Evolutionary conservation across 1,284 basidiomycete species (phyloP).

Genomic region (Trametes versicolor): DNA sequence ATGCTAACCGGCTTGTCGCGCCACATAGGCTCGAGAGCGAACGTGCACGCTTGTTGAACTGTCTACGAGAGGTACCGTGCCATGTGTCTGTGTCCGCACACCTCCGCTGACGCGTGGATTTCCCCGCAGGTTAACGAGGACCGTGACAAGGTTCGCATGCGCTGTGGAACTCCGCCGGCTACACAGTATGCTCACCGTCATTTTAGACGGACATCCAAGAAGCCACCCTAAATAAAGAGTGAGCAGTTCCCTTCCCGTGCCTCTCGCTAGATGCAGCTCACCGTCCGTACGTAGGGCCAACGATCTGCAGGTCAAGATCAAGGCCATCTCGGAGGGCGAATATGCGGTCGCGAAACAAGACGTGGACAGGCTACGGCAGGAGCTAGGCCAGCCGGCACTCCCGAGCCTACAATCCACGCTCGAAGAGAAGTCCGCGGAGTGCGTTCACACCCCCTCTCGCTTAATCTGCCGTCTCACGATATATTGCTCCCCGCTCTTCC

Average conservation of each 20-base stretch:
- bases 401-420: slow-evolving; percentile 75
- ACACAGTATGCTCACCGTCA: slow-evolving; percentile 14
- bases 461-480: slow-evolving; percentile 13
- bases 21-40: slow-evolving; percentile 74
- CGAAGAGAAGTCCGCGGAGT: slow-evolving; percentile 80
- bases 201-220: slow-evolving; percentile 63
- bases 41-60: slow-evolving; percentile 68
- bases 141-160: slow-evolving; percentile 68
- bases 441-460: slow-evolving; percentile 29
- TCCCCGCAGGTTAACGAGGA: slow-evolving; percentile 74
- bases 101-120: slow-evolving; percentile 11
- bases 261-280: slow-evolving; percentile 4
- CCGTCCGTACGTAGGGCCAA: slow-evolving; percentile 60
- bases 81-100: not conserved
- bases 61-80: slow-evolving; percentile 66
- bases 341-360: slow-evolving; percentile 77
- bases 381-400: slow-evolving; percentile 77
- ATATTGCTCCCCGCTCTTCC: slow-evolving; percentile 5
- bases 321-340: slow-evolving; percentile 73
- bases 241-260: slow-evolving; percentile 32
- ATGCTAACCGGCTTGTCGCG: slow-evolving; percentile 3
- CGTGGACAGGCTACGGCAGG: slow-evolving; percentile 75
- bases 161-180: not conserved
- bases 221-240: slow-evolving; percentile 70
- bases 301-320: slow-evolving; percentile 72